These are phyloP conservation scores for Mycena maculata DNA, from an alignment of 768 basidiomycete species.

Conservation along the genomic window DNA sequence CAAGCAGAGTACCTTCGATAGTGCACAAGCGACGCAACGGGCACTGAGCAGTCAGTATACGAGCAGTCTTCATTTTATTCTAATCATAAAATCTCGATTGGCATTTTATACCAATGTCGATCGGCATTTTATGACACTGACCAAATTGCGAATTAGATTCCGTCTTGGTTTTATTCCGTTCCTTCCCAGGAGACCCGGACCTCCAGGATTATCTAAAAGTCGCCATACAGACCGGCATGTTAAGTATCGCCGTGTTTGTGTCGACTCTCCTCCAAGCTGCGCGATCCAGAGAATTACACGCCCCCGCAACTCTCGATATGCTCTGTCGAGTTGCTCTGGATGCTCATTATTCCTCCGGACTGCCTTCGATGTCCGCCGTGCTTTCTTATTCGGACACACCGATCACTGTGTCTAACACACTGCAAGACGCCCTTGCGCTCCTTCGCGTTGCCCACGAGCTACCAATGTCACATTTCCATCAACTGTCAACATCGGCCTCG, in stretches of 20 bases:
- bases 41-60: conserved; percentile 69
- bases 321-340: conserved; percentile 76
- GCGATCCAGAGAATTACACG: conserved; percentile 71
- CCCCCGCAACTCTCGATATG: conserved; percentile 73
- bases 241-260: conserved; percentile 71
- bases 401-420: conserved; percentile 60
- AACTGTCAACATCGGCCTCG: conserved; percentile 67
- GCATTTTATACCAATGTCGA: too few relatives aligned
- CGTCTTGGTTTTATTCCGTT: conserved; percentile 71
- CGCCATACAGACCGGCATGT: conserved; percentile 65
- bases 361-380: conserved; percentile 65
- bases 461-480: conserved; percentile 67
- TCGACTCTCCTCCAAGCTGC: conserved; percentile 75
- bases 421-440: conserved; percentile 71
- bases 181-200: conserved; percentile 76
- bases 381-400: conserved; percentile 63
- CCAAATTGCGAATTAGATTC: too few relatives aligned
- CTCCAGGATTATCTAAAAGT: conserved; percentile 74
- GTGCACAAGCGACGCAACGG: conserved; percentile 59
- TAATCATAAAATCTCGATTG: background rate
- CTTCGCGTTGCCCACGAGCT: conserved; percentile 68
- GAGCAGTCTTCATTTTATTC: background rate
- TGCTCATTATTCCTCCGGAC: conserved; percentile 68
- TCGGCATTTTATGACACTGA: too few relatives aligned
- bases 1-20: conserved; percentile 55